phyloP scores from a whole-genome alignment of 1,139 yeast species.

The Diutina scorzettiae region DNA sequence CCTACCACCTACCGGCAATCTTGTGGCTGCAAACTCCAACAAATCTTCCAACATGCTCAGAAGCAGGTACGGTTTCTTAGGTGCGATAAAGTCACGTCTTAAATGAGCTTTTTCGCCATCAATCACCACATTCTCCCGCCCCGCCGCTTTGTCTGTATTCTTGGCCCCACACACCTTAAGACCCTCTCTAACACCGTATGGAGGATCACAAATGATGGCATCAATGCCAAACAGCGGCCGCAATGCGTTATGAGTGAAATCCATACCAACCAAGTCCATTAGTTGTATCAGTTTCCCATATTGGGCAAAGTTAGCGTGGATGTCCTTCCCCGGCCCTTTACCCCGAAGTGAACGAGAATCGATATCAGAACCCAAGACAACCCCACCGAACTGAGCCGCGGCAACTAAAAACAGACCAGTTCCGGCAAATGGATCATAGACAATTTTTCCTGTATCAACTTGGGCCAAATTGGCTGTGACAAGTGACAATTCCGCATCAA shows the following conservation, averaged over 20 bases:
- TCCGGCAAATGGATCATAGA: constrained; percentile 94
- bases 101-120: constrained; percentile 73
- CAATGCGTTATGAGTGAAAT: constrained; percentile 83
- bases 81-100: constrained; percentile 77
- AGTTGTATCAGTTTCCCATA: constrained; percentile 49
- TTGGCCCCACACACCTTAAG: constrained; percentile 84
- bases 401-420: constrained; percentile 92
- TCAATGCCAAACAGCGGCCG: constrained; percentile 54
- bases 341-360: constrained; percentile 81
- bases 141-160: constrained; percentile 41
- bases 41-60: constrained; percentile 69
- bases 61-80: constrained; percentile 82
- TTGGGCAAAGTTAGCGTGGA: constrained; percentile 60
- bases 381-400: constrained; percentile 76
- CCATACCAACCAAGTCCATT: constrained; percentile 81
- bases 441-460: constrained; percentile 48
- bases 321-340: constrained; percentile 36
- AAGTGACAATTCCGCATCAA: constrained; percentile 79
- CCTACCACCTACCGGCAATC: constrained; percentile 66
- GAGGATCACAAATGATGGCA: constrained; percentile 90
- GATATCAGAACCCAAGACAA: constrained; percentile 80
- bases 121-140: constrained; percentile 57
- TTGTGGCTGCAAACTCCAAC: constrained; percentile 54
- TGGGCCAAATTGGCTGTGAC: constrained; percentile 83
- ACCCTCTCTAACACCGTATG: constrained; percentile 96